Evolutionary conservation across 176 grass and related monocot species (phyloP).

Genomic region (Phyllostachys edulis): DNA sequence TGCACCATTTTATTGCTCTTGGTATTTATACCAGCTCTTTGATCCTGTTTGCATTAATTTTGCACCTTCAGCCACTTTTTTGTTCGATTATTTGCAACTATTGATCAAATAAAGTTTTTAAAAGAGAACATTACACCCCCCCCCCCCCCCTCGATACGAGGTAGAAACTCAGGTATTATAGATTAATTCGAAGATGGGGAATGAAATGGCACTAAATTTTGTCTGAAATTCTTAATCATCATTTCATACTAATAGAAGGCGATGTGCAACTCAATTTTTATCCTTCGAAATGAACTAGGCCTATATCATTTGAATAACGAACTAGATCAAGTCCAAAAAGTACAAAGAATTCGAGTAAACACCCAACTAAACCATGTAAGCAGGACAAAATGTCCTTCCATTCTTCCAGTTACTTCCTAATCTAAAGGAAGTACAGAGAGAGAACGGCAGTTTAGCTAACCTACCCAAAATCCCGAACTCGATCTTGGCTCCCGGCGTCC

Average conservation of each 20-base stretch:
- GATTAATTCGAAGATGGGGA: background rate
- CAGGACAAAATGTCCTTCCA: background rate
- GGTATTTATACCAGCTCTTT: background rate
- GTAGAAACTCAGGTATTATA: background rate
- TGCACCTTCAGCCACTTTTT: background rate
- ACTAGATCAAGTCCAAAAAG: background rate
- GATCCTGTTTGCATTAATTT: background rate
- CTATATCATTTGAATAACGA: background rate
- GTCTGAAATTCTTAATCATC: too few relatives aligned
- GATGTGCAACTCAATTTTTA: background rate
- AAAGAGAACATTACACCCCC: too few relatives aligned
- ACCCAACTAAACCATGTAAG: conserved; percentile 29
- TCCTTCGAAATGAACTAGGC: background rate
- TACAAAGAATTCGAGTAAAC: conserved; percentile 3
- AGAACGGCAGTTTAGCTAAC: conserved; percentile 46
- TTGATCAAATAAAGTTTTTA: background rate
- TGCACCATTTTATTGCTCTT: background rate
- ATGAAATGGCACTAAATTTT: background rate
- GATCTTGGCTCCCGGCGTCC: background rate
- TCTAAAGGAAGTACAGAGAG: conserved; percentile 5
- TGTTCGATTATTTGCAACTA: background rate
- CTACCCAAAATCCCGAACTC: conserved; percentile 10
- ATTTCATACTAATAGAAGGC: background rate
- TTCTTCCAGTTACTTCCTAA: conserved; percentile 10
- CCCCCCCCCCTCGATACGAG: background rate